Evolutionary conservation across 2,329 filamentous ascomycete genomes (phyloP).

Genomic region (Aspergillus sp.): DNA sequence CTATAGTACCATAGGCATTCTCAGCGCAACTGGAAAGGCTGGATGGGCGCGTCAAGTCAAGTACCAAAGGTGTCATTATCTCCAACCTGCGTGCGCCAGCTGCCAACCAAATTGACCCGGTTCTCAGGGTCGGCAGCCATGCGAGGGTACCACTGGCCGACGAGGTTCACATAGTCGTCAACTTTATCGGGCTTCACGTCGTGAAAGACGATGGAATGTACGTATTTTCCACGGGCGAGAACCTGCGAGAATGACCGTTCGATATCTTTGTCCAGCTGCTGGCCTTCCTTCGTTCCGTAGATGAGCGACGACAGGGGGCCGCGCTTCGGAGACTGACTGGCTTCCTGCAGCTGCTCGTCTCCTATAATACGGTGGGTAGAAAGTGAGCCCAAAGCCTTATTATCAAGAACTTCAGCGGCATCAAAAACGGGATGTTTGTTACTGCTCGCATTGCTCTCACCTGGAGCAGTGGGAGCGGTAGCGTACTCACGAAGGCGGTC

Average conservation of each 20-base stretch:
- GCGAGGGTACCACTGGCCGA: constrained; percentile 87
- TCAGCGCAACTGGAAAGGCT: neutral
- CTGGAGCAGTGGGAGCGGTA: constrained; percentile 46
- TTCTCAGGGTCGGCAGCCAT: constrained; percentile 84
- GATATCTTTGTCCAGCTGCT: constrained; percentile 92
- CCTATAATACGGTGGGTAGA: constrained; percentile 52
- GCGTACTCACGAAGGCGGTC: constrained; percentile 40
- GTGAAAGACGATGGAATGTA: constrained; percentile 96
- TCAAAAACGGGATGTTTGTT: constrained; percentile 38
- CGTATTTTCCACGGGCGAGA: constrained; percentile 92
- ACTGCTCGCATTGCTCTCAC: constrained; percentile 49
- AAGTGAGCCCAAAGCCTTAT: constrained; percentile 62
- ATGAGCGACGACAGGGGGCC: constrained; percentile 82
- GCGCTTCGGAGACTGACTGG: constrained; percentile 63
- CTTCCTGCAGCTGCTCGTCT: constrained; percentile 62
- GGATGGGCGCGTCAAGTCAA: constrained; percentile 29
- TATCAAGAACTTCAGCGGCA: constrained; percentile 42
- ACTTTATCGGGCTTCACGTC: constrained; percentile 94
- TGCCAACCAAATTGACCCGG: constrained; percentile 93
- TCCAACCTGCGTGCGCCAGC: constrained; percentile 96
- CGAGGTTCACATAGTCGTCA: constrained; percentile 87
- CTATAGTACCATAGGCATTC: neutral
- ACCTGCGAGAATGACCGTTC: constrained; percentile 96
- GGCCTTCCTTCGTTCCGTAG: constrained; percentile 94
- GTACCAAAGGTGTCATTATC: constrained; percentile 95